phyloP scores from a whole-genome alignment of 441 rosid genomes.

The Macaranga tanarius region DNA sequence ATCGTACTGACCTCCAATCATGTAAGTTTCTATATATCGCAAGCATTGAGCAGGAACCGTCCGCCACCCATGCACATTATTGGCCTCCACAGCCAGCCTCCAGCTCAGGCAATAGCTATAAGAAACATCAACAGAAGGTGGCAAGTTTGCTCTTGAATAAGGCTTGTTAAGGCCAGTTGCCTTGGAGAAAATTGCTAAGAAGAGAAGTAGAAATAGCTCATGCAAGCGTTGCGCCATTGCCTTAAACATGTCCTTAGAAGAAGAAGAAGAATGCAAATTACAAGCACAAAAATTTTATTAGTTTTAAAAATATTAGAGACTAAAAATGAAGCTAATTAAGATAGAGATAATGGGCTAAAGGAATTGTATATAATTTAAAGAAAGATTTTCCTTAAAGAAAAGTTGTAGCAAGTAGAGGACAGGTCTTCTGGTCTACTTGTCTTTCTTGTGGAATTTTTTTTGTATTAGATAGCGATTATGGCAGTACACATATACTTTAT shows the following conservation, averaged over 20 bases:
- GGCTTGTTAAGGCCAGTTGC: conserved; percentile 24
- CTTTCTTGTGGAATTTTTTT: conserved; percentile 9
- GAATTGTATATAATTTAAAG: not conserved
- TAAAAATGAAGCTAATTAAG: not conserved
- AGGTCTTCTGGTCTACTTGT: conserved; percentile 11
- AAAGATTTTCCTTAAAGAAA: too few species aligned
- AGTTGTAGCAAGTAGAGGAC: not conserved
- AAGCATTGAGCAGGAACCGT: conserved; percentile 69
- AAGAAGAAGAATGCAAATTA: not conserved
- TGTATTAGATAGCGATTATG: not conserved
- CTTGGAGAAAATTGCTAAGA: conserved; percentile 38
- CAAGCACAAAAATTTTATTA: not conserved
- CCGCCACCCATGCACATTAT: conserved; percentile 76
- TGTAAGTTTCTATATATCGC: conserved; percentile 58
- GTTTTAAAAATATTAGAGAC: not conserved
- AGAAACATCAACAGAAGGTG: conserved; percentile 14
- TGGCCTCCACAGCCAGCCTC: conserved; percentile 83
- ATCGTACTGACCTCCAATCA: conserved; percentile 76
- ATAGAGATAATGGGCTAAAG: not conserved
- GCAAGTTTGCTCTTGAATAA: conserved; percentile 8
- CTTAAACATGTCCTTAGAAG: conserved; percentile 23
- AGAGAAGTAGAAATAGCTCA: conserved; percentile 32
- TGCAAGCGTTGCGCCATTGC: conserved; percentile 37
- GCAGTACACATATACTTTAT: not conserved
- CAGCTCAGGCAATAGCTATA: conserved; percentile 72